Evolutionary conservation across 768 basidiomycete species (phyloP), one percentile per base, ranked within the genome.

Genomic region (Mycena maculata): DNA sequence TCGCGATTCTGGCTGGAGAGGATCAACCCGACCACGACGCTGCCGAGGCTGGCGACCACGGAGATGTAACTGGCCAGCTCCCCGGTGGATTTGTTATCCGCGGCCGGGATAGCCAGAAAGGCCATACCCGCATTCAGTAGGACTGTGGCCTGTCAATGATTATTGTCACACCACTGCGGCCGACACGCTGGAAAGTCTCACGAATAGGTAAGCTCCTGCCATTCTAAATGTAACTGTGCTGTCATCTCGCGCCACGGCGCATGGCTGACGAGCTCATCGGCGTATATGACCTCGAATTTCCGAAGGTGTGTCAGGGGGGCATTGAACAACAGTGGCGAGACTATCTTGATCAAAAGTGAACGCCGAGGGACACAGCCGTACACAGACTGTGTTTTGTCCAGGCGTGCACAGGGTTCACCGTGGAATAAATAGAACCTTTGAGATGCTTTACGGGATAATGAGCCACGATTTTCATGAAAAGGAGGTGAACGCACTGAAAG

Each of bases 91-190:
- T 56, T 57, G 27, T 48, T 41, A 6, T 69, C 80, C 9, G 81
- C 76, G 16, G 78, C 77, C 39, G 77, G 73, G 23, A 85, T 83
- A 0, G 84, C 78, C 25, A 86, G 73, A 60, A 85, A 84, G 0
- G 77, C 79, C 11, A 86, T 80, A 42, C 84, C 81, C 20, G 80
- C 81, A 25, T 79, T 79, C 48, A 86, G 64, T 3, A 85, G 74
- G 2, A 85, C 83, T 4, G 82, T 80, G 1, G 79, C 79, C 65
- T 67, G 11, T 15, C 31, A 23, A 36, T 22, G 16, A 18, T 11
- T 50, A 18, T 20, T n/a, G 13, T 38, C 23, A 33, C 18, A 20
- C 16, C 27, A 33, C 5, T 7, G 23, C 2, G 22, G 4, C 9
- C 81, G 30, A 20, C 15, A 31, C 5, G 31, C 33, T 12, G 28